phyloP scores from a whole-genome alignment of 805 yeast genomes.

The Ogataea neopini region DNA sequence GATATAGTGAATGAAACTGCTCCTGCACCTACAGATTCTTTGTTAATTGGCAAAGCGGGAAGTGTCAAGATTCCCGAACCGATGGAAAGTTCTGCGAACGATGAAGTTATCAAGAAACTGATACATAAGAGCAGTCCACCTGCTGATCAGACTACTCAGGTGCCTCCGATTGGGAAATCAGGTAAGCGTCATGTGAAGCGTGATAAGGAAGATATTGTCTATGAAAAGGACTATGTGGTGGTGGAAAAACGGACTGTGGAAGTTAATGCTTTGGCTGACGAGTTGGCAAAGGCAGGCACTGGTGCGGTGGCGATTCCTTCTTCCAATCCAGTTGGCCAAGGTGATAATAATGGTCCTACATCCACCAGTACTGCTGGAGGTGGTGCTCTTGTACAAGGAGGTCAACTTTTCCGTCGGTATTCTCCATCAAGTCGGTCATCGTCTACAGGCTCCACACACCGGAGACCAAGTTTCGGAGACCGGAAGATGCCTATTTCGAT shows the following conservation, averaged over 20 bases:
- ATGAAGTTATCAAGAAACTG: constrained; percentile 47
- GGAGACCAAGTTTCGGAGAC: constrained; percentile 64
- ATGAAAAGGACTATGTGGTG: constrained; percentile 88
- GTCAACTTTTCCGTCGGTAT: constrained; percentile 25
- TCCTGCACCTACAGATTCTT: constrained; percentile 18
- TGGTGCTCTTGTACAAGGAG: neutral
- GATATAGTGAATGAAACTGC: neutral
- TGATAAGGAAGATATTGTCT: constrained; percentile 42
- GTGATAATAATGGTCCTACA: constrained; percentile 2
- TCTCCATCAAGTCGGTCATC: constrained; percentile 46
- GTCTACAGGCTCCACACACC: constrained; percentile 46
- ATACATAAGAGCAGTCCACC: constrained; percentile 46
- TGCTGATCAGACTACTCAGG: constrained; percentile 29
- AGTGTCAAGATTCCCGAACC: constrained; percentile 20
- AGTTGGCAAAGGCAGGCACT: constrained; percentile 55
- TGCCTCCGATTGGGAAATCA: neutral
- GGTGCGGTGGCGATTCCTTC: constrained; percentile 43
- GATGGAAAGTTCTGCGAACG: constrained; percentile 31
- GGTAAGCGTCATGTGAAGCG: constrained; percentile 4
- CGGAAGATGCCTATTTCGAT: constrained; percentile 68
- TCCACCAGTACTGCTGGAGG: neutral
- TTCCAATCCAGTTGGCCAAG: constrained; percentile 4
- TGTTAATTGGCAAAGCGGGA: constrained; percentile 18
- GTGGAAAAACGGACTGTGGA: constrained; percentile 94
- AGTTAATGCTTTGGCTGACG: constrained; percentile 94